These are phyloP conservation scores for Silene conica DNA, from an alignment of 148 eudicot species.

Conservation along the genomic window DNA sequence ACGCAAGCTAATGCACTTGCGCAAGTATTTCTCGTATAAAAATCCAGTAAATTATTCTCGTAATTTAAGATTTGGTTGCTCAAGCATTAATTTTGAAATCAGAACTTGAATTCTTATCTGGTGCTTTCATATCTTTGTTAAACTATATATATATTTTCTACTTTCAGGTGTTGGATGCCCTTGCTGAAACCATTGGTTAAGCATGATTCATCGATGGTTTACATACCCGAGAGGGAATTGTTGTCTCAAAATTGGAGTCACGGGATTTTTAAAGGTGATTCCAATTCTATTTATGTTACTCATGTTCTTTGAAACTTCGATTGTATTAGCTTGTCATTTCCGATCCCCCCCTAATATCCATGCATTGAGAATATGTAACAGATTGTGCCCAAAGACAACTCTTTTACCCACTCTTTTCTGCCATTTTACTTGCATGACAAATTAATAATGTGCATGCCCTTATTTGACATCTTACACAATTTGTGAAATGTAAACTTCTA, in stretches of 20 bases:
- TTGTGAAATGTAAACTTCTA: no score
- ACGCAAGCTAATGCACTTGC: conserved; percentile 96
- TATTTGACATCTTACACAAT: not conserved
- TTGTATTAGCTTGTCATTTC: not conserved
- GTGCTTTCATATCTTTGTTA: not conserved
- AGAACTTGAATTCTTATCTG: no score
- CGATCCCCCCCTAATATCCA: no score
- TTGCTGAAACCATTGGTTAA: conserved; percentile 73
- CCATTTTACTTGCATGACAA: no score
- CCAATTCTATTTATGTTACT: not conserved
- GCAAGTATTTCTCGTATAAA: conserved; percentile 50
- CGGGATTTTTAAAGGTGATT: conserved; percentile 79
- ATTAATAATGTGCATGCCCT: no score
- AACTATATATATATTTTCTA: not conserved
- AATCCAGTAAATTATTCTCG: no score
- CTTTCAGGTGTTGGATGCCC: conserved; percentile 85
- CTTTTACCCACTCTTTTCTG: no score
- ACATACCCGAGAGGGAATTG: conserved; percentile 87
- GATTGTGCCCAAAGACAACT: no score
- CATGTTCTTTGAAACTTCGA: not conserved
- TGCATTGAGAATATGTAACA: no score
- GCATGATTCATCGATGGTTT: conserved; percentile 97
- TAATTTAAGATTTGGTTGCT: no score
- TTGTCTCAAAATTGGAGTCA: conserved; percentile 87
- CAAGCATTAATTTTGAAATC: no score